These are phyloP conservation scores for Selaginella moellendorffii DNA, from an alignment of 75 land plant genomes.

Conservation along the genomic window DNA sequence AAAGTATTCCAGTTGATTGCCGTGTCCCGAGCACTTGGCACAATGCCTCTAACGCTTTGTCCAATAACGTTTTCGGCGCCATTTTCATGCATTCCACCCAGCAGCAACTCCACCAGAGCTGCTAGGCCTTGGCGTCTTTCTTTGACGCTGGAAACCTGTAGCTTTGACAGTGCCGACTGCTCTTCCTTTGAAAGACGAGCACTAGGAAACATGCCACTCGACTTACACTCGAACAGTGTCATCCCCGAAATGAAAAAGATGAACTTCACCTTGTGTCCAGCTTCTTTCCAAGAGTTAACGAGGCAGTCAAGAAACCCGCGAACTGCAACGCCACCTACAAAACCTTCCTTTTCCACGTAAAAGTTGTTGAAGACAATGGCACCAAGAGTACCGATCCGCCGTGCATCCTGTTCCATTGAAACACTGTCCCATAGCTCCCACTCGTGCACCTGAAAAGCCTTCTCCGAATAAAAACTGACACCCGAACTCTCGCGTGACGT, in stretches of 20 bases:
- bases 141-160: slow-evolving; percentile 8
- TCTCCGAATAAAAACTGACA: too few species aligned
- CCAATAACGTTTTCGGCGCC: background rate
- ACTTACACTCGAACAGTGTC: slow-evolving; percentile 14
- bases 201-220: background rate
- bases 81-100: background rate
- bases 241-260: background rate
- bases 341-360: slow-evolving; percentile 4
- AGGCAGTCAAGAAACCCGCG: background rate
- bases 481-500: too few species aligned
- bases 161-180: slow-evolving; percentile 20
- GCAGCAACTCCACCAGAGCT: slow-evolving; percentile 14
- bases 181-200: slow-evolving; percentile 18
- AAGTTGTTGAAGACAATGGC: slow-evolving; percentile 11
- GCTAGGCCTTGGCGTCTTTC: slow-evolving; percentile 12
- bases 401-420: slow-evolving; percentile 1
- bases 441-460: too few species aligned
- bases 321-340: slow-evolving; percentile 2
- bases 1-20: background rate
- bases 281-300: slow-evolving; percentile 5
- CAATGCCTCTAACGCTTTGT: background rate
- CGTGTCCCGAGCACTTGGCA: background rate
- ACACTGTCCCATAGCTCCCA: slow-evolving; percentile 13
- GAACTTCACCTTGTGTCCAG: background rate
- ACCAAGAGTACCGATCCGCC: background rate